A percentile compares a stretch with the other conserved stretches of the same genome.
Conservation (phyloP, 2,329 filamentous ascomycete genomes). For the Penicillium sp. region DNA sequence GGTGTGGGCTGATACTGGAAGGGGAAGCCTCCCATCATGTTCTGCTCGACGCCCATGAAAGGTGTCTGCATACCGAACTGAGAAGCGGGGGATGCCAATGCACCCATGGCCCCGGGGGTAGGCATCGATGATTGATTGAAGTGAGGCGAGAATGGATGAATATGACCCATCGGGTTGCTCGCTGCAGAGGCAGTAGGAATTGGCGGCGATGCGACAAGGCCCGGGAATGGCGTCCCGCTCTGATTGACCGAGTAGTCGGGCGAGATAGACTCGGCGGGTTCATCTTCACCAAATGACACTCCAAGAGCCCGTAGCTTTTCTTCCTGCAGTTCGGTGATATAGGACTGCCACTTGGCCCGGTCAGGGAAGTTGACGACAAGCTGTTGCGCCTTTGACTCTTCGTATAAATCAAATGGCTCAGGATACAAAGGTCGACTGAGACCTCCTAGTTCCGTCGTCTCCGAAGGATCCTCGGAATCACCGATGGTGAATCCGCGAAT, state of each 20-base stretch:
- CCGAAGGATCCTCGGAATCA: constrained; percentile 27
- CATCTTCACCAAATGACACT: constrained; percentile 76
- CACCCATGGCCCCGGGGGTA: constrained; percentile 64
- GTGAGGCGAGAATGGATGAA: constrained; percentile 65
- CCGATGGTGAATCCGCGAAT: constrained; percentile 43
- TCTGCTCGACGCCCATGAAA: constrained; percentile 59
- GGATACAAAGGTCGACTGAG: constrained; percentile 48
- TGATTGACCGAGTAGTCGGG: constrained; percentile 66
- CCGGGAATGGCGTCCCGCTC: constrained; percentile 68
- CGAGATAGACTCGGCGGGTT: constrained; percentile 68
- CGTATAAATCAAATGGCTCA: constrained; percentile 39
- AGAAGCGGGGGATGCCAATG: constrained; percentile 71
- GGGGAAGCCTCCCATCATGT: constrained; percentile 68
- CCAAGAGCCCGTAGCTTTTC: constrained; percentile 90
- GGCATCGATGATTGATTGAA: constrained; percentile 58
- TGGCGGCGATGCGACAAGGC: constrained; percentile 79
- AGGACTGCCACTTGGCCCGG: constrained; percentile 67
- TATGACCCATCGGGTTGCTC: constrained; percentile 65
- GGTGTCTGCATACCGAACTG: constrained; percentile 61
- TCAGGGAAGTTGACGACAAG: constrained; percentile 47
- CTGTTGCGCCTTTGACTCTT: constrained; percentile 35
- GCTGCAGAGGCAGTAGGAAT: constrained; percentile 75
- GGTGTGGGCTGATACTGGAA: constrained; percentile 65
- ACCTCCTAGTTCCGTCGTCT: constrained; percentile 35
- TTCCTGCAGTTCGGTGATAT: constrained; percentile 81